A percentile compares a stretch with the other conserved stretches of the same genome.
phyloP scores from a whole-genome alignment of 192 early-diverging fungal genomes.

The Coemansia sp. region DNA sequence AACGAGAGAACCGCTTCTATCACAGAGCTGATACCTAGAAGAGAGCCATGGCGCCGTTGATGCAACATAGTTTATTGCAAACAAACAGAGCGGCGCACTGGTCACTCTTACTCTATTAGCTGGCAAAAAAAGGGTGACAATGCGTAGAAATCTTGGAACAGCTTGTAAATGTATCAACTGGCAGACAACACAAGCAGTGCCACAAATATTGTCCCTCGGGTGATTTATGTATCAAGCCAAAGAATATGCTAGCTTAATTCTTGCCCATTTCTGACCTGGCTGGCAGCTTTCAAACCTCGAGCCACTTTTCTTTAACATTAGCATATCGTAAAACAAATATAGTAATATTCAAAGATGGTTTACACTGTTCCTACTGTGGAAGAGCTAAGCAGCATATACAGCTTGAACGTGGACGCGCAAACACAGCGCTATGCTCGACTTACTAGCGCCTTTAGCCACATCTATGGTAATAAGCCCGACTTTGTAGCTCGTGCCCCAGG shows the following conservation, averaged over 20 bases:
- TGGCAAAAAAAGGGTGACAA: no score
- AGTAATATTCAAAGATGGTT: constrained; percentile 3
- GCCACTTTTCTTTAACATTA: not conserved
- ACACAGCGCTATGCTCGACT: constrained; percentile 58
- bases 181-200: no score
- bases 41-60: no score
- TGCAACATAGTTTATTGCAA: no score
- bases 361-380: constrained; percentile 17
- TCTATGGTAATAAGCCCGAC: constrained; percentile 63
- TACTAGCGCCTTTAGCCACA: constrained; percentile 50
- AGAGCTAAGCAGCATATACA: constrained; percentile 33
- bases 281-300: not conserved
- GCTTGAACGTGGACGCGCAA: constrained; percentile 20
- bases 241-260: no score
- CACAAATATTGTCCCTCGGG: no score
- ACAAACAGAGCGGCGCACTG: no score
- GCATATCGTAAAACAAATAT: not conserved
- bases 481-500: constrained; percentile 89
- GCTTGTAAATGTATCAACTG: no score
- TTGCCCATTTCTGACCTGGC: not conserved
- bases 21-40: not conserved
- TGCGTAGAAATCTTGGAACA: no score
- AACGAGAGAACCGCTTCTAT: constrained; percentile 1
- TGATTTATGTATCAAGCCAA: no score
- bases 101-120: no score